Base-by-base conservation (phyloP, 2,329 filamentous ascomycete species). In the Pseudocercospora macadamiae region DNA sequence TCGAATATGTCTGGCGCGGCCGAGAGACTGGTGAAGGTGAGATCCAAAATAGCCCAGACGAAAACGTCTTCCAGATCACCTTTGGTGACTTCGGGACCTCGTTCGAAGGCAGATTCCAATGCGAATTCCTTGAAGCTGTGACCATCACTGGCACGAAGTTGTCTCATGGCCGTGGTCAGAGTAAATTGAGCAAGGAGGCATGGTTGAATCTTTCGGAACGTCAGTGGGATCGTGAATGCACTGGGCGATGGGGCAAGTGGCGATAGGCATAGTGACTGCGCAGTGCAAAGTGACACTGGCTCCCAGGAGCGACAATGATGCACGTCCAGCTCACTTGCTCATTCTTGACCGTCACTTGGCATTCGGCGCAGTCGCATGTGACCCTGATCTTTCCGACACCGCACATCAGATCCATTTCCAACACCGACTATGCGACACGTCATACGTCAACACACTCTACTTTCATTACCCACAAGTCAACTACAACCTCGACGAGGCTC, bases 1-100 rank as follows among this genome's bases (percentile, higher is more conserved):
- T 60, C 26, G 25, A 55, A 3, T 61, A 60, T 39, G 34, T 57
- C 7, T 60, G 55, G 44, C 45, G 61, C 10, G 54, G 61, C 23
- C 57, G 61, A 1, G 61, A 63, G 51, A 58, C 57, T 4, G 61
- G 57, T 6, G 61, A 60, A 44, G 18, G 36, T 8, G 25, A 54
- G 30, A 63, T 58, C 12, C 28, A 53, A 23, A 37, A 23, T 1
- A 23, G 14, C 7, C 34, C 57, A 5, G 57, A 63, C 28, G 21
- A 49, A 10, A 18, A 18, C 0, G 26, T 51, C 1, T 4, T 25
- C 2, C 25, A 26, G 1, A 39, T 63, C n/a, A 45, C 6, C 1
- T 60, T 63, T 18, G 45, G 18, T 2, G 19, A 63, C 10, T 26
- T 25, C 26, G 60, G 54, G 1, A 57, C 54, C 2, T 55, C 18